phyloP scores from a whole-genome alignment of 441 rosid genomes.

The Pelargonium citronellum region DNA sequence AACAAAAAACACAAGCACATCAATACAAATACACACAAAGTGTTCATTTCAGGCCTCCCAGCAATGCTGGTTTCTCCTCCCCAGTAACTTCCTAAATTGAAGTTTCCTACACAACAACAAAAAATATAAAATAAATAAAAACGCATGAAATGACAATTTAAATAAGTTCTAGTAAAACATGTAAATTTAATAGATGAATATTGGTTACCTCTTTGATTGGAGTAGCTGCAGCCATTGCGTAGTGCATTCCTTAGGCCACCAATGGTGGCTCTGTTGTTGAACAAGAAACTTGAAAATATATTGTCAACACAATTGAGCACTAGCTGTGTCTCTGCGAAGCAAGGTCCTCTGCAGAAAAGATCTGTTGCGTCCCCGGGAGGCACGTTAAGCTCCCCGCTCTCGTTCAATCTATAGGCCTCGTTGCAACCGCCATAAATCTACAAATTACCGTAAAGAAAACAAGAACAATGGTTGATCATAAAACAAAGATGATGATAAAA shows the following conservation, averaged over 20 bases:
- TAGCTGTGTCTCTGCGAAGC: slow-evolving; percentile 41
- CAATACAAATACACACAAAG: slow-evolving; percentile 16
- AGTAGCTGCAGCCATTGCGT: slow-evolving; percentile 43
- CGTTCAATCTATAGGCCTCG: slow-evolving; percentile 43
- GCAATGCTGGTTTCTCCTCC: slow-evolving; percentile 28
- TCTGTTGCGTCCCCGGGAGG: slow-evolving; percentile 41
- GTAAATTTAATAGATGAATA: not conserved
- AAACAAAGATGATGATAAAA: not conserved
- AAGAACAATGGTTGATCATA: not conserved
- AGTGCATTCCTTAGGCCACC: slow-evolving; percentile 34
- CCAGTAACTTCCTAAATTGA: slow-evolving; percentile 35
- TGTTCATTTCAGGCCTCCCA: not conserved
- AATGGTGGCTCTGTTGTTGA: slow-evolving; percentile 41
- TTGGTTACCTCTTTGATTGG: slow-evolving; percentile 40
- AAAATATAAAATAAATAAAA: not conserved
- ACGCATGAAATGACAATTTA: no score
- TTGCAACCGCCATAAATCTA: slow-evolving; percentile 45
- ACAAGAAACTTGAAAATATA: slow-evolving; percentile 38
- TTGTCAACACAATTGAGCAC: slow-evolving; percentile 47
- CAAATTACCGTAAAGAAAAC: not conserved
- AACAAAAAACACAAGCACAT: slow-evolving; percentile 13
- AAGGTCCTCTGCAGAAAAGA: slow-evolving; percentile 49
- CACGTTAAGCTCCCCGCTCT: slow-evolving; percentile 42
- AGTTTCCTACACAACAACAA: slow-evolving; percentile 33
- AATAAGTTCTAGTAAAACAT: not conserved